Conservation (phyloP, 2,329 filamentous ascomycete species). For the Tolypocladium paradoxum region DNA sequence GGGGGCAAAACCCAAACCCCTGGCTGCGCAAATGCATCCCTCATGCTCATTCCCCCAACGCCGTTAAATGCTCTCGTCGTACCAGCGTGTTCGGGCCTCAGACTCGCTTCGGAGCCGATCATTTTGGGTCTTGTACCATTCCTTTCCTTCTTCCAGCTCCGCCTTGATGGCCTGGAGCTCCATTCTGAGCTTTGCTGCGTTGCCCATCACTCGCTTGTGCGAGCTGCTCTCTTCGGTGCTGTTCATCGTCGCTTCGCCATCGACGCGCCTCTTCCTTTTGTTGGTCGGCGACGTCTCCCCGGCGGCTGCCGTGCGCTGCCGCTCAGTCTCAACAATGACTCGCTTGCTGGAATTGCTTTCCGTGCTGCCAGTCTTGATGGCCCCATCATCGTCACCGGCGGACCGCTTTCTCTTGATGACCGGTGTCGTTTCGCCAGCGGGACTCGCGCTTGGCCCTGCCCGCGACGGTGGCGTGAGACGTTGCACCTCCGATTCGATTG, state of each 20-base stretch:
- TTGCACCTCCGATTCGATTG: conserved; percentile 1
- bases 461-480: conserved; percentile 2
- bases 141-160: conserved; percentile 34
- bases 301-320: background rate
- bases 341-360: background rate
- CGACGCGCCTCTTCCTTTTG: conserved; percentile 21
- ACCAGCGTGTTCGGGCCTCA: conserved; percentile 23
- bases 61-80: conserved; percentile 17
- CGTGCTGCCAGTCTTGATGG: background rate
- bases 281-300: conserved; percentile 12
- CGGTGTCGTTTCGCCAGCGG: background rate
- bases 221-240: conserved; percentile 11
- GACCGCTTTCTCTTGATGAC: conserved; percentile 13
- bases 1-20: background rate
- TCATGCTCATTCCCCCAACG: conserved; percentile 1
- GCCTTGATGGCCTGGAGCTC: conserved; percentile 31
- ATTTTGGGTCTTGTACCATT: conserved; percentile 36
- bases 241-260: conserved; percentile 7
- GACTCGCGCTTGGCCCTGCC: background rate
- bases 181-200: conserved; percentile 26
- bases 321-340: background rate
- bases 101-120: conserved; percentile 27
- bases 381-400: conserved; percentile 4
- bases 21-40: background rate
- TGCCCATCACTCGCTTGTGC: conserved; percentile 31